Evolutionary conservation across 352 stramenopile species (phyloP).

Genomic region (Phytophthora nicotianae): DNA sequence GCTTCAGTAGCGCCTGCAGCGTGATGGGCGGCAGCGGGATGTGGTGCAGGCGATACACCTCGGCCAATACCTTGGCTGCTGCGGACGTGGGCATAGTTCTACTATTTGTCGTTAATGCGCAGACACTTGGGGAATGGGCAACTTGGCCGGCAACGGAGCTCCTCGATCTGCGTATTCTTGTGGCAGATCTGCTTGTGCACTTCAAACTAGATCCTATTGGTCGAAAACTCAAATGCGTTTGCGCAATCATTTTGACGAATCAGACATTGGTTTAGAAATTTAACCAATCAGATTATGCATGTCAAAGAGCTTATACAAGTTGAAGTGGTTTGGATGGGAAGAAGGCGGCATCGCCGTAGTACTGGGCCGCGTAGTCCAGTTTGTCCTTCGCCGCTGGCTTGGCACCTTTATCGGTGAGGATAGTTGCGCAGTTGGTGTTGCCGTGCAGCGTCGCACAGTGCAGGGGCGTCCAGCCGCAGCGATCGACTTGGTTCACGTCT

Average conservation of each 20-base stretch:
- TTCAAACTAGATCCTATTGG: constrained; percentile 6
- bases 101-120: background rate
- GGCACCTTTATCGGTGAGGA: constrained; percentile 49
- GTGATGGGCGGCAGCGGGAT: constrained; percentile 83
- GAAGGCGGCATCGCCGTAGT: constrained; percentile 23
- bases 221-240: background rate
- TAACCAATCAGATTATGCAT: constrained; percentile 4
- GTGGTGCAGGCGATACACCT: constrained; percentile 86
- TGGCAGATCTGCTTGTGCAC: background rate
- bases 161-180: background rate
- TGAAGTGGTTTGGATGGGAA: background rate
- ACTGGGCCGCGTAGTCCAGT: constrained; percentile 38
- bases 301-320: constrained; percentile 1
- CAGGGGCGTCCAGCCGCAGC: constrained; percentile 60
- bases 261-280: background rate
- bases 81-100: constrained; percentile 41
- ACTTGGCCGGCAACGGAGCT: constrained; percentile 1
- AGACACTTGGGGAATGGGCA: constrained; percentile 24
- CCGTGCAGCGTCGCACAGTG: constrained; percentile 68
- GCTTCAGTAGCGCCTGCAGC: constrained; percentile 75
- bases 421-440: constrained; percentile 31
- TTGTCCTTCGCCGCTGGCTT: constrained; percentile 37
- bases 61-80: constrained; percentile 68
- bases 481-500: constrained; percentile 41
- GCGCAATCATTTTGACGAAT: constrained; percentile 2